These are phyloP conservation scores for Phytophthora hibernalis DNA, from an alignment of 352 stramenopile genomes.

Conservation along the genomic window DNA sequence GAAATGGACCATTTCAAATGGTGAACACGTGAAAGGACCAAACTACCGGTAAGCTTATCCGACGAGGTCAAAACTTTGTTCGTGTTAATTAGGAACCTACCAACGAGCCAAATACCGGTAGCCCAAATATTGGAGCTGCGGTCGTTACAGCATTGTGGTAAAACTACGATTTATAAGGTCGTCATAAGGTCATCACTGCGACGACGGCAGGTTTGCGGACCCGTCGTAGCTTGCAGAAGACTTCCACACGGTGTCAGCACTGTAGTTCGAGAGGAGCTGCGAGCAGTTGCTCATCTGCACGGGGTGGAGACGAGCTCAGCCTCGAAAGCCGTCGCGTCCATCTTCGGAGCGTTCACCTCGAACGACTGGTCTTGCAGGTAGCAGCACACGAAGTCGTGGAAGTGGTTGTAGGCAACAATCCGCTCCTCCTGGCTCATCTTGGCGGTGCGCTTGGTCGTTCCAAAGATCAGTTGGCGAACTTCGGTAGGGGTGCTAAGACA, in stretches of 20 bases:
- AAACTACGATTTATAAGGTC: background rate
- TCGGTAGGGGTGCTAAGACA: slow-evolving; percentile 22
- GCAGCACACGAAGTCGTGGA: slow-evolving; percentile 36
- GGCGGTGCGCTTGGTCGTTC: slow-evolving; percentile 17
- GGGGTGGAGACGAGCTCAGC: slow-evolving; percentile 12
- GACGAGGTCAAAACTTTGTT: too few species aligned
- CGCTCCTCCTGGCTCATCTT: slow-evolving; percentile 24
- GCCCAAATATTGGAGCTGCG: background rate
- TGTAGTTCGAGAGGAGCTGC: slow-evolving; percentile 24
- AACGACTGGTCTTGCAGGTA: slow-evolving; percentile 36
- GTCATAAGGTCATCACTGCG: background rate
- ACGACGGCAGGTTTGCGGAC: background rate
- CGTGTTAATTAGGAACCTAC: too few species aligned
- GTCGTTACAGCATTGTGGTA: background rate
- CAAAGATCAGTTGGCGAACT: slow-evolving; percentile 32
- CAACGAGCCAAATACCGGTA: background rate
- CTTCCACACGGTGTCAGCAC: slow-evolving; percentile 20
- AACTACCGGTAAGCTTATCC: too few species aligned
- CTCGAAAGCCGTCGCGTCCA: slow-evolving; percentile 11
- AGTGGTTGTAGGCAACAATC: slow-evolving; percentile 31
- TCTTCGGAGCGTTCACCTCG: slow-evolving; percentile 31
- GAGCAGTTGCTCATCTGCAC: slow-evolving; percentile 26
- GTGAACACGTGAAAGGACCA: too few species aligned
- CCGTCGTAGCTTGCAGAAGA: slow-evolving; percentile 1
- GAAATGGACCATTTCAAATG: too few species aligned